Evolutionary conservation across 1,139 yeast genomes (phyloP), one percentile per base, ranked within the genome.

Genomic region (Trichomonascaceae sp.): DNA sequence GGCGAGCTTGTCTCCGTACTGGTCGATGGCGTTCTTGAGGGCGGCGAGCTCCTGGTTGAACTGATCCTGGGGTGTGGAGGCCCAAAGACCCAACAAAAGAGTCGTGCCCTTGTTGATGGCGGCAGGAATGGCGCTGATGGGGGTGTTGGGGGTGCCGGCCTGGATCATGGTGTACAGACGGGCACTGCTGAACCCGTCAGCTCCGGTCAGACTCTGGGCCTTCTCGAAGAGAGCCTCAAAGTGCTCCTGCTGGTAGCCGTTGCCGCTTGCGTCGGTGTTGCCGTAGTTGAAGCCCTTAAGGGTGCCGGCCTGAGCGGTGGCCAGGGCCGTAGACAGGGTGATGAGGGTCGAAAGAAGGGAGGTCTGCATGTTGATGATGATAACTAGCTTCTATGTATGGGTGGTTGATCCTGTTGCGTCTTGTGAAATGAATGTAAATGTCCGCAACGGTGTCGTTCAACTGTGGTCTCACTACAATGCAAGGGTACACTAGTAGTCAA

Each of bases 81-180:
- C 51, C 58, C 58, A 54, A 33, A 54, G 43, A 20, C 57, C 57
- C 17, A 52, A 51, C 41, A 48, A 41, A 14, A 51, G 43, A 37
- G 43, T 40, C 42, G 58, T 52, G 44, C 50, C 47, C 42, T 52
- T 49, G 45, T 46, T 46, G 17, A 54, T 43, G 27, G 54, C 55
- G 27, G 58, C 58, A 36, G 52, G 52, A 29, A 52, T 51, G 26
- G 47, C 50, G 16, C 29, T 18, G 29, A 52, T 53, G 22, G 55
- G 54, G 27, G 46, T 38, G 38, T 46, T 43, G 28, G 50, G 36
- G 30, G 47, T 42, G 40, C 51, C 52, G 36, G 43, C 46, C 38
- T 46, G 42, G 32, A 54, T 43, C 39, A 42, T 43, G 17, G 50
- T 45, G 35, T 45, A 45, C 26, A 45, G 34, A 32, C 50, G 48